These are phyloP conservation scores for Nakaseomyces delphensis DNA, from an alignment of 1,139 yeast species.

Conservation along the genomic window DNA sequence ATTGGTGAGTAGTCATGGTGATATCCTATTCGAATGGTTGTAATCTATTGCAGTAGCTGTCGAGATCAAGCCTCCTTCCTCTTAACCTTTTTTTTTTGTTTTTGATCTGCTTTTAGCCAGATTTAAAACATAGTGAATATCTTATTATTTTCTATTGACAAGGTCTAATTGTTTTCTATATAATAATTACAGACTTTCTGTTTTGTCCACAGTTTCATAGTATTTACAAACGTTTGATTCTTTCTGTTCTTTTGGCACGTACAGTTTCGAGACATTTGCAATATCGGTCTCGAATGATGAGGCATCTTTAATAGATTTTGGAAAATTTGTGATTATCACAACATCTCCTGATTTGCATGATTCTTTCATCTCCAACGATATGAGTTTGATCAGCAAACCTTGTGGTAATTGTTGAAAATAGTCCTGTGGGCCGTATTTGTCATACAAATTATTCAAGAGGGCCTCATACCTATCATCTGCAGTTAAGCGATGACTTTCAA, in stretches of 20 bases:
- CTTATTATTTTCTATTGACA: background rate
- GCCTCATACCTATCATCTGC: conserved; percentile 37
- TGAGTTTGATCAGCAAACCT: conserved; percentile 50
- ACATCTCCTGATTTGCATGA: conserved; percentile 37
- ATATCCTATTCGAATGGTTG: too few species aligned
- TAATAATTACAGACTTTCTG: conserved; percentile 14
- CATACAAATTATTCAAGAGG: conserved; percentile 31
- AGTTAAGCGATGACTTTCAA: conserved; percentile 3
- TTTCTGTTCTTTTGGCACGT: conserved; percentile 28
- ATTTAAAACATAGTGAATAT: background rate
- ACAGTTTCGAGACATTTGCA: conserved; percentile 38
- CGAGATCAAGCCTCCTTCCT: too few species aligned
- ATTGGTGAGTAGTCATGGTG: conserved; percentile 17
- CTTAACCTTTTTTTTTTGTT: background rate
- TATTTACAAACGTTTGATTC: conserved; percentile 43
- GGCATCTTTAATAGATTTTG: conserved; percentile 52
- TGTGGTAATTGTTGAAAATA: conserved; percentile 39
- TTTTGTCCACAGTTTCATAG: conserved; percentile 51
- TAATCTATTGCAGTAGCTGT: too few species aligned
- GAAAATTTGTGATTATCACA: conserved; percentile 45
- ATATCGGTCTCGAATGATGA: conserved; percentile 37
- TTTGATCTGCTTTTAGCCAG: background rate
- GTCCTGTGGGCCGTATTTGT: conserved; percentile 17
- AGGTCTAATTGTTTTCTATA: too few species aligned
- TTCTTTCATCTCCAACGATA: conserved; percentile 40